Evolutionary conservation across 2,329 filamentous ascomycete species (phyloP), one percentile per base, ranked within the genome.

Genomic region (Cladosporium austrohemisphaericum): DNA sequence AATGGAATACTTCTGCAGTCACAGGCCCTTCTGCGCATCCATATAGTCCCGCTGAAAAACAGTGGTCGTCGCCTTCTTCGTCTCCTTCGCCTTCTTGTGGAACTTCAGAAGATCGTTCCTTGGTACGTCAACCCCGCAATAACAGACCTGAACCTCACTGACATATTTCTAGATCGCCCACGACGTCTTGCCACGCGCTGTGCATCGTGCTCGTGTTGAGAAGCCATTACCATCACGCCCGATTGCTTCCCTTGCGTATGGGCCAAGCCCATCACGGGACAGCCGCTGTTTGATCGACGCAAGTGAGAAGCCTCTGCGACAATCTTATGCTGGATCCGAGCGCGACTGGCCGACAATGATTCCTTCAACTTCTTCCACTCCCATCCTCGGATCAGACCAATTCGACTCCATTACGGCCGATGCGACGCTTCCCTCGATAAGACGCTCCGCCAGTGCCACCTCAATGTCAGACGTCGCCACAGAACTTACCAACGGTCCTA

Each of bases 151-250:
- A 35, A 11, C 32, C 5, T 25, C 9, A 7, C 33, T 47, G n/a
- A 47, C 44, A 47, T 3, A 4, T n/a, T 2, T 28, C 7, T 16
- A 47, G 44, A 38, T 47, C 18, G 26, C 32, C 4, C 25, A 20
- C 13, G 18, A 38, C 5, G 13, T 11, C n/a, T 10, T 18, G 23
- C 35, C 33, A 7, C 16, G 6, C 3, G n/a, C 11, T 3, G 3
- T n/a, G 2, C 23, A 37, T 13, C 25, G 16, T 7, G n/a, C n/a
- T 31, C 18, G 13, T 14, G 45, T 48, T 20, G 54, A 70, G 26
- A 72, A 72, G 53, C 64, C 67, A n/a, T 57, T 72, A 4, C 70
- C 70, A 7, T 64, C 66, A 32, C 64, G 65, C 8, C 70, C 70
- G 2, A 48, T 68, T 10, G 64, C 59, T 19, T 62, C 66, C 11